A percentile compares a stretch with the other conserved stretches of the same genome.
These are phyloP conservation scores for Vigna unguiculata DNA, from an alignment of 306 rosid species.

Conservation along the genomic window DNA sequence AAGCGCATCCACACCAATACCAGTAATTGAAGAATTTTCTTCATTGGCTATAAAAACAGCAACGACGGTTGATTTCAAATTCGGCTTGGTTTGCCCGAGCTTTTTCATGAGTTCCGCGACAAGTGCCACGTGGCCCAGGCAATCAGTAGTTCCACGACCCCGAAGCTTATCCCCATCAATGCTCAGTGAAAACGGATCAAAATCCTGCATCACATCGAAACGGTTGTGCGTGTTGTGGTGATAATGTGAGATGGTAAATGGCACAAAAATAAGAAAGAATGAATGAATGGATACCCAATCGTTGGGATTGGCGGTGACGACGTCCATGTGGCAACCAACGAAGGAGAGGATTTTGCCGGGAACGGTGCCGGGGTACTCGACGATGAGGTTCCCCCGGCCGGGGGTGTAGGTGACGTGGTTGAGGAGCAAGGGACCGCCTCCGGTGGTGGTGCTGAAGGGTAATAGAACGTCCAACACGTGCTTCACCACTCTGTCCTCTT, in stretches of 20 bases:
- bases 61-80: constrained; percentile 80
- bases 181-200: constrained; percentile 91
- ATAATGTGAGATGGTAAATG: neutral
- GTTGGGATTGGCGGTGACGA: constrained; percentile 87
- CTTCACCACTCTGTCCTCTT: constrained; percentile 77
- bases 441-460: constrained; percentile 76
- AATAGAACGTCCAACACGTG: constrained; percentile 70
- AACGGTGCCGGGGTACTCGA: constrained; percentile 84
- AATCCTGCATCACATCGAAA: constrained; percentile 61
- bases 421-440: constrained; percentile 78
- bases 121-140: constrained; percentile 95
- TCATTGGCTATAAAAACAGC: constrained; percentile 91
- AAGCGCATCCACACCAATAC: constrained; percentile 93
- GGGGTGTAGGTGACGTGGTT: constrained; percentile 75
- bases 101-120: constrained; percentile 81
- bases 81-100: constrained; percentile 79
- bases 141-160: constrained; percentile 97
- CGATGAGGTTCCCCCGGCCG: constrained; percentile 80
- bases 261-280: neutral
- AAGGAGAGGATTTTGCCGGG: constrained; percentile 79
- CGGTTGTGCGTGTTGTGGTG: neutral
- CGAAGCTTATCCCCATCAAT: constrained; percentile 86
- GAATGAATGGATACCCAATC: constrained; percentile 64
- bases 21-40: constrained; percentile 84
- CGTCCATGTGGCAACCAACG: constrained; percentile 95